These are phyloP conservation scores for Pseudonectria foliicola DNA, from an alignment of 2,329 filamentous ascomycete genomes.

Conservation along the genomic window DNA sequence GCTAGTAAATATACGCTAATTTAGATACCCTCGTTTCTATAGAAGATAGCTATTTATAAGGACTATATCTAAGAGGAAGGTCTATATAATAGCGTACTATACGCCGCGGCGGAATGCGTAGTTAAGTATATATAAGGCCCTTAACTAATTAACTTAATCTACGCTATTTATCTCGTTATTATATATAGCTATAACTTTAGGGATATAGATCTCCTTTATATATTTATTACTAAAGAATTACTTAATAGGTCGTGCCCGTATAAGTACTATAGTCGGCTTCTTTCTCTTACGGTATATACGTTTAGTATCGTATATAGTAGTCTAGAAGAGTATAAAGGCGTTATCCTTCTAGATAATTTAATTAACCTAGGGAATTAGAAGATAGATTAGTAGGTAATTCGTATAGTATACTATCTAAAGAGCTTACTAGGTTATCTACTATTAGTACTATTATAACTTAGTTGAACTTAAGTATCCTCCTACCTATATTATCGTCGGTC, in stretches of 20 bases:
- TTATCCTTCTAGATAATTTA: conserved; percentile 8
- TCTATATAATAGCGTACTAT: conserved; percentile 10
- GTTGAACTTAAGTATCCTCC: no score
- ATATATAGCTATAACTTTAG: conserved; percentile 3
- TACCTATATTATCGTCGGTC: no score
- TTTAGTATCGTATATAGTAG: no score
- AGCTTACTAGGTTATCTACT: neutral
- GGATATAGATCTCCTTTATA: conserved; percentile 1
- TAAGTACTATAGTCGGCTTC: conserved; percentile 2
- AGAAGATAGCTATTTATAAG: conserved; percentile 8
- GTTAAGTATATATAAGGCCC: conserved; percentile 1
- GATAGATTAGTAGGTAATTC: conserved; percentile 5
- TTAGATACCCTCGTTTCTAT: neutral
- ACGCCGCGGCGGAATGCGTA: conserved; percentile 3
- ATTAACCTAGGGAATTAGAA: conserved; percentile 4
- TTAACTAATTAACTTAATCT: conserved; percentile 7
- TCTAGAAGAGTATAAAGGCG: no score
- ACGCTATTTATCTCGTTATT: conserved; percentile 9
- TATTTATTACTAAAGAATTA: conserved; percentile 6
- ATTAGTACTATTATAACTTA: no score
- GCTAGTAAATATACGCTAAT: neutral
- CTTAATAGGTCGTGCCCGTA: conserved; percentile 1
- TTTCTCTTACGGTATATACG: neutral
- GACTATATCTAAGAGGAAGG: conserved; percentile 8
- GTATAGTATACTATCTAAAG: conserved; percentile 1